These are phyloP conservation scores for Amauroascus verrucosus DNA, from an alignment of 2,329 filamentous ascomycete species.

Conservation along the genomic window DNA sequence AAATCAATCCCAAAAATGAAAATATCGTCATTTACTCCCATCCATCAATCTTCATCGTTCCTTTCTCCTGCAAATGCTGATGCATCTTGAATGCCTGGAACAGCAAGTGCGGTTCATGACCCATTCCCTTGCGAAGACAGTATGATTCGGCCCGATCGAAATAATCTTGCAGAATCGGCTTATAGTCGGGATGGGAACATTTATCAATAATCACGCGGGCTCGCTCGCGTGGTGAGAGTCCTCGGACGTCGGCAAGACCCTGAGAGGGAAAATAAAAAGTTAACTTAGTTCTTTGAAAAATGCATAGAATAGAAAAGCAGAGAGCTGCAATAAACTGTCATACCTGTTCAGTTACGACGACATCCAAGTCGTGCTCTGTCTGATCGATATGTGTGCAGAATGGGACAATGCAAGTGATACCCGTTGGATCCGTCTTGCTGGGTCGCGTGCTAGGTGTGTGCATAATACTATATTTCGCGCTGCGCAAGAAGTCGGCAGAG, in stretches of 20 bases:
- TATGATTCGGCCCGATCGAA: constrained; percentile 78
- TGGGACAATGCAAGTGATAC: constrained; percentile 79
- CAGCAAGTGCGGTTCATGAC: constrained; percentile 78
- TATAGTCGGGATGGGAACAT: constrained; percentile 76
- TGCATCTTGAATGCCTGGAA: constrained; percentile 87
- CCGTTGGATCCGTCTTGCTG: constrained; percentile 69
- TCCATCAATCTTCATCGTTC: constrained; percentile 74
- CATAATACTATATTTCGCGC: constrained; percentile 80
- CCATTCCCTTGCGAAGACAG: constrained; percentile 76
- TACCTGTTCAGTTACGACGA: constrained; percentile 63
- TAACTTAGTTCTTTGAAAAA: background rate
- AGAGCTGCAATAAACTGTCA: background rate
- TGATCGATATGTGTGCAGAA: constrained; percentile 90
- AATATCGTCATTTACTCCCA: constrained; percentile 40
- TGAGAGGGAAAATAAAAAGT: constrained; percentile 18
- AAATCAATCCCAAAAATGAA: background rate
- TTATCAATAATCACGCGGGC: constrained; percentile 78
- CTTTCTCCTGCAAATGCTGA: constrained; percentile 67
- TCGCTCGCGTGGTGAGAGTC: constrained; percentile 66
- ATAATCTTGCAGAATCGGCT: constrained; percentile 71
- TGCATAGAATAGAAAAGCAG: constrained; percentile 14
- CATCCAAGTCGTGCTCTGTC: constrained; percentile 84
- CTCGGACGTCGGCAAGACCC: constrained; percentile 76
- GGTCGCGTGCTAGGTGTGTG: constrained; percentile 76
- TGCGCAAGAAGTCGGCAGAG: constrained; percentile 70